Base-by-base conservation (phyloP, 345 rosid genomes). In the Populus ilicifolia region DNA sequence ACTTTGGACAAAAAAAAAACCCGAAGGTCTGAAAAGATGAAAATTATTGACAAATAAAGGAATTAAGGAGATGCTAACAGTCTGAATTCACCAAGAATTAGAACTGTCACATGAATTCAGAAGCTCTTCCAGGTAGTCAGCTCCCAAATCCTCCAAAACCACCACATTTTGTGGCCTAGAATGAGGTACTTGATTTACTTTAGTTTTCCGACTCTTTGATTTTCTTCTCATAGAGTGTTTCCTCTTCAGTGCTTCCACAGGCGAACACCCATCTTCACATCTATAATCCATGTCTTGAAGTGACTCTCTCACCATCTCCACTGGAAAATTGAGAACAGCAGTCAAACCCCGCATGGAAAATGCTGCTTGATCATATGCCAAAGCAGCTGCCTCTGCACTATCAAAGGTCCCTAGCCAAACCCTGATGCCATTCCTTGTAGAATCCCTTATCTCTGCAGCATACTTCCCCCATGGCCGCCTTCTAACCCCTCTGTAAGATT, bases 401-500 rank as follows among this genome's bases (percentile, higher is more conserved):
- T 83, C 84, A 30, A 86, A 86, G 18, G 89, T 86, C 29, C 89
- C 89, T 6, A 86, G 82, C 89, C 89, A 86, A 25, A 86, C 86
- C 70, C 89, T 67, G 21, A 84, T 43, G 16, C 89, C 89, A 33
- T 84, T 80, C 70, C 87, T 76, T 7, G 85, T 84, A 11, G 87
- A 84, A 74, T 86, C 87, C 73, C 89, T 74, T 0, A 86, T 86
- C 80, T 86, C 89, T 44, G 89, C 89, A 48, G 89, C 89, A 65
- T 78, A 86, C 69, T 86, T 86, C 50, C 89, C 89, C 89, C 89
- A 86, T 8, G 89, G 89, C 35, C 89, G 80, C 84, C 73, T 78
- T 77, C 89, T 74, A 14, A 86, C 89, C 3, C 89, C 89, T 12
- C 89, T 75, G 70, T 80, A 86, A 8, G 84, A 73, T 78, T 76